Conservation (phyloP, 2,329 filamentous ascomycete genomes). For the Penicillium glabrum region DNA sequence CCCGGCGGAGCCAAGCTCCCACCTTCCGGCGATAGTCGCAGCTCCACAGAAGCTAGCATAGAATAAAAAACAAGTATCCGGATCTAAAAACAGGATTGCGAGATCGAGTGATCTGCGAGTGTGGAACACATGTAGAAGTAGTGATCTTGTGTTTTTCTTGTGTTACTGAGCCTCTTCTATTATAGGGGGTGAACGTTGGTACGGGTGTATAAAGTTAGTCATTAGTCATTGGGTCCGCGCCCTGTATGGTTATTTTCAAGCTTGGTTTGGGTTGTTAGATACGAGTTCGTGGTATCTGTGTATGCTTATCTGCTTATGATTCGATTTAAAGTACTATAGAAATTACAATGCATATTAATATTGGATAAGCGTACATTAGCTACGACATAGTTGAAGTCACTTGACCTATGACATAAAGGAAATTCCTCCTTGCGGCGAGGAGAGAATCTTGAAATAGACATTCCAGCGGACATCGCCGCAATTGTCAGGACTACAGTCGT, state of each 20-base stretch:
- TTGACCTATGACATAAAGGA: background rate
- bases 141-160: background rate
- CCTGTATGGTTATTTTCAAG: background rate
- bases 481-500: background rate
- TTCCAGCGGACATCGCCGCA: background rate
- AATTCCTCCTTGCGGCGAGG: background rate
- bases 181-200: background rate
- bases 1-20: conserved; percentile 6
- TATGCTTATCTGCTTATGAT: background rate
- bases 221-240: background rate
- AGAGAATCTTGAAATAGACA: background rate
- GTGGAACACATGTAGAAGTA: background rate
- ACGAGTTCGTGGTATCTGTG: background rate
- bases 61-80: conserved; percentile 12
- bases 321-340: background rate
- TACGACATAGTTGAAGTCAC: background rate
- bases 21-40: conserved; percentile 2
- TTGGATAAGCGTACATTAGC: background rate
- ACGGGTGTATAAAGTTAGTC: background rate
- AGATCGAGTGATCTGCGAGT: conserved; percentile 7
- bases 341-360: background rate
- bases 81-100: conserved; percentile 16
- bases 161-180: conserved; percentile 1
- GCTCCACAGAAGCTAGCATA: conserved; percentile 6
- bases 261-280: background rate